Evolutionary conservation across 495 filamentous ascomycete species (phyloP), one percentile per base, ranked within the genome.

Genomic region (Penicillium canariense): DNA sequence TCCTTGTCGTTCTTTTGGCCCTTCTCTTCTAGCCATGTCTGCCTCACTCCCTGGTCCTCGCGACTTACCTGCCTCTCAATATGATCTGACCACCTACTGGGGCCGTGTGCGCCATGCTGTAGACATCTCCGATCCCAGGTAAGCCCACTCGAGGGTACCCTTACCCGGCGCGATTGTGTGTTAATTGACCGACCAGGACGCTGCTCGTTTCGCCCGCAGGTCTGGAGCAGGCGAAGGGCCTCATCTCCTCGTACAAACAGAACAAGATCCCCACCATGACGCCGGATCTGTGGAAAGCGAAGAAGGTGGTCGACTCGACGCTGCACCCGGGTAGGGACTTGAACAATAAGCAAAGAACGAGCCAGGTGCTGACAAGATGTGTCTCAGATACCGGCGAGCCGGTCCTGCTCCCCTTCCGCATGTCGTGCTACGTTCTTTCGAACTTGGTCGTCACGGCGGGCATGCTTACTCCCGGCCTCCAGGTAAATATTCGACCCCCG

Each of bases 361-460:
- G 31, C 46, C n/a, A 22, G 31, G 52, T 39, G 49, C 59, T 65
- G 36, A 59, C 23, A 27, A 3, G 12, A 7, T 15, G 9, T 2
- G 11, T 25, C 45, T 20, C 51, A 90, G 94, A 98, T 71, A 97
- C 93, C 5, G 94, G 92, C 46, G 76, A 88, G 63, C 87, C 92
- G 1, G 95, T 97, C 48, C 84, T 97, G 63, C 82, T 97, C 5
- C 94, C 95, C 17, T 97, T 97, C 68, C 85, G 94, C 61, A 97
- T 98, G 95, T 96, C 90, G 39, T 89, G 84, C 77, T 97, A 96
- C 68, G 90, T 95, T 48, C 76, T 97, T 40, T 91, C 91, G 50
- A 97, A 97, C 68, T 75, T 98, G 62, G 79, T 97, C 40, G 93
- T 97, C 48, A 98, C 94, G n/a, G 95, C 86, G 4, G 94, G 95